A percentile compares a stretch with the other conserved stretches of the same genome.
Conservation (phyloP, 2,329 filamentous ascomycete species). For the Sclerotinia trifoliorum region DNA sequence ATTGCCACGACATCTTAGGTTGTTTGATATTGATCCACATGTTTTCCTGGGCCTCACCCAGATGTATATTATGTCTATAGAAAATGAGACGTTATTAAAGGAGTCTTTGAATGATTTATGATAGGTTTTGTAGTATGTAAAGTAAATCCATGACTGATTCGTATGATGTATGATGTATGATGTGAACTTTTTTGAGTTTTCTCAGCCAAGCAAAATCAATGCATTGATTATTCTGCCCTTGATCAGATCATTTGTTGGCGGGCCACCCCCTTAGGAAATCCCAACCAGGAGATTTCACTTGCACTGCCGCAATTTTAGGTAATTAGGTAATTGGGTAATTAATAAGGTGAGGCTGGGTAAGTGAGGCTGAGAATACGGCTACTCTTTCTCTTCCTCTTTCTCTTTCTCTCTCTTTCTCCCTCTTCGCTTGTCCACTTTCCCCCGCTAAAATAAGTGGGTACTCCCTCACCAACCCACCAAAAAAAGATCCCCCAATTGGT, state of each 20-base stretch:
- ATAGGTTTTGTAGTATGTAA: too few relatives aligned
- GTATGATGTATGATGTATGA: too few relatives aligned
- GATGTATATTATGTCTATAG: not conserved
- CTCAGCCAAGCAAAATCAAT: not conserved
- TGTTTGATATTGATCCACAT: constrained; percentile 15
- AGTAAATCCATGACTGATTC: too few relatives aligned
- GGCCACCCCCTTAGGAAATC: not conserved
- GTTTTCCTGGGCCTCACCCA: not conserved
- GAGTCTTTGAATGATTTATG: not conserved
- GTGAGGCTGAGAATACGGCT: not conserved
- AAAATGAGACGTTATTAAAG: not conserved
- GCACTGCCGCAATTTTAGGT: too few relatives aligned
- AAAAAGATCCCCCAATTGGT: not conserved
- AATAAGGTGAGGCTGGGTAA: too few relatives aligned
- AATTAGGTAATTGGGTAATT: too few relatives aligned
- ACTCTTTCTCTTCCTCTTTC: too few relatives aligned
- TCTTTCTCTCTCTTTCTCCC: too few relatives aligned
- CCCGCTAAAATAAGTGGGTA: not conserved
- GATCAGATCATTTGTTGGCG: constrained; percentile 9
- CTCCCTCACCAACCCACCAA: too few relatives aligned
- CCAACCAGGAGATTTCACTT: not conserved
- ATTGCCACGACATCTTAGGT: constrained; percentile 20
- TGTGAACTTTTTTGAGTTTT: too few relatives aligned
- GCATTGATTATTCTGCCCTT: not conserved
- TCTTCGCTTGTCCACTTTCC: not conserved